A percentile compares a stretch with the other conserved stretches of the same genome.
These are phyloP conservation scores for Gnomoniopsis sp. DNA, from an alignment of 2,329 filamentous ascomycete species.

Conservation along the genomic window DNA sequence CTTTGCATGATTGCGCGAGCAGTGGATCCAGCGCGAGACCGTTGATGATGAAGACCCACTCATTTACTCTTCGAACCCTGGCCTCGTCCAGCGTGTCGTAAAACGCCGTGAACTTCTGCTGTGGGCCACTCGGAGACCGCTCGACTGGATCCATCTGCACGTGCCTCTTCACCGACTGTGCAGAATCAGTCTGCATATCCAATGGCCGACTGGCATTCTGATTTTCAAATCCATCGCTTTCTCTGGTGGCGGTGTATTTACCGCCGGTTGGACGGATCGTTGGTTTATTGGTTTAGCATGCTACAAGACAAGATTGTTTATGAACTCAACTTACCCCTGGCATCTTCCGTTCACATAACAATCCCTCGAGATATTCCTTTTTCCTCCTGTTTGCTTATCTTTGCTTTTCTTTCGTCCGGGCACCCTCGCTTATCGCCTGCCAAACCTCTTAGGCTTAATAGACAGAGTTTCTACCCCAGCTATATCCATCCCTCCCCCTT, in stretches of 20 bases:
- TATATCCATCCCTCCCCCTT: not conserved
- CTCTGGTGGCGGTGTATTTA: not conserved
- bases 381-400: not conserved
- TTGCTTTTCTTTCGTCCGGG: not conserved
- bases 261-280: not conserved
- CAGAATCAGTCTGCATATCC: not conserved
- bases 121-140: constrained; percentile 2
- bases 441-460: not conserved
- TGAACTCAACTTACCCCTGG: not conserved
- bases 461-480: not conserved
- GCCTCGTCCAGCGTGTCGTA: not conserved
- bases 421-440: not conserved
- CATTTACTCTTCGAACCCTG: not conserved
- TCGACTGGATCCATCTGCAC: not conserved
- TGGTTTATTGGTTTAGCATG: no score
- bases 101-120: not conserved
- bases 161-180: constrained; percentile 9
- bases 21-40: not conserved
- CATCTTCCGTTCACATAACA: not conserved
- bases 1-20: not conserved
- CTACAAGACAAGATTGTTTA: not conserved
- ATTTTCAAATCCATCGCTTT: not conserved
- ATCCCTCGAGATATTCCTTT: not conserved
- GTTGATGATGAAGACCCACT: not conserved
- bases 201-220: not conserved